These are phyloP conservation scores for Anthostomella pinea DNA, from an alignment of 2,329 filamentous ascomycete genomes.

Conservation along the genomic window DNA sequence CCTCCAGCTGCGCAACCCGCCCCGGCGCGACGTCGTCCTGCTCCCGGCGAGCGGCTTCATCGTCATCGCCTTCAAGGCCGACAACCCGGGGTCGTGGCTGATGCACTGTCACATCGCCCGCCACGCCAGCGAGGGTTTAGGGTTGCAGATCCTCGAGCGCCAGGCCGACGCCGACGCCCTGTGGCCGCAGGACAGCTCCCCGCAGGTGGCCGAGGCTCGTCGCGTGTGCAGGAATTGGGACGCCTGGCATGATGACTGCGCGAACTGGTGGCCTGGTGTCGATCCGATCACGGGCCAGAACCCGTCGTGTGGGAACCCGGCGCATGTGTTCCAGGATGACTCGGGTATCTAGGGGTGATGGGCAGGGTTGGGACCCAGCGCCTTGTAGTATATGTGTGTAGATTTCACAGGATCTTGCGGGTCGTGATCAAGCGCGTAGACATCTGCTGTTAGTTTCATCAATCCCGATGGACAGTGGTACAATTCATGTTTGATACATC, in stretches of 20 bases:
- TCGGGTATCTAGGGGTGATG: not conserved
- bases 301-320: not conserved
- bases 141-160: not conserved
- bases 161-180: not conserved
- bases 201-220: not conserved
- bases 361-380: too few species aligned
- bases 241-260: not conserved
- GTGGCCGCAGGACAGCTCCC: not conserved
- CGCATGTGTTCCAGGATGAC: not conserved
- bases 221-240: not conserved
- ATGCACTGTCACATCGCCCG: conserved; percentile 42
- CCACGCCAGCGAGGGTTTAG: conserved; percentile 35
- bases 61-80: conserved; percentile 36
- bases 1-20: conserved; percentile 35
- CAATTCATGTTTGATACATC: too few species aligned
- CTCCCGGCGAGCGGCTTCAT: conserved; percentile 34
- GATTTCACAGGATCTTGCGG: too few species aligned
- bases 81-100: conserved; percentile 42
- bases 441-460: too few species aligned
- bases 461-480: too few species aligned
- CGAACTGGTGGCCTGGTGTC: not conserved
- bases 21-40: conserved; percentile 36
- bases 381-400: too few species aligned
- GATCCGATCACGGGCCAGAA: not conserved
- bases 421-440: too few species aligned